Evolutionary conservation across 1,284 basidiomycete species (phyloP).

Genomic region (Melampsora larici-populina): DNA sequence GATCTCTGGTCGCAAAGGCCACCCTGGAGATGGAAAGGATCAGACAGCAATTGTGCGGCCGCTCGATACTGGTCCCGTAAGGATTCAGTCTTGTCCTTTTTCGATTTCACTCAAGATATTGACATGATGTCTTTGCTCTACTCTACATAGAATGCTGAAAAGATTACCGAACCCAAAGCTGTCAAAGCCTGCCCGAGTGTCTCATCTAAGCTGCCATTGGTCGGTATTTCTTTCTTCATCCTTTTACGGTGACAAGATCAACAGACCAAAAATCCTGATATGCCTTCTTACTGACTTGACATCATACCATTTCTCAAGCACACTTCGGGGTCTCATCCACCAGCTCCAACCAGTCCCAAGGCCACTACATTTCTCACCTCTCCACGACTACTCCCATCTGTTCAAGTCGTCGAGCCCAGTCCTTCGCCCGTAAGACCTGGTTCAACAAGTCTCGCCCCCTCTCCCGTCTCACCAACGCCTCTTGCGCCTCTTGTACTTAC

Average conservation of each 20-base stretch:
- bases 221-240: neutral
- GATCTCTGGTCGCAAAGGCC: conserved; percentile 41
- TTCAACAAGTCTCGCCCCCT: neutral
- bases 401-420: conserved; percentile 12
- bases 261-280: neutral
- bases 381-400: neutral
- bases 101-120: neutral
- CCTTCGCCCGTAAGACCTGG: neutral
- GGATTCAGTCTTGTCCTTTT: neutral
- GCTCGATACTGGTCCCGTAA: conserved; percentile 12
- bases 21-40: conserved; percentile 35
- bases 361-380: neutral
- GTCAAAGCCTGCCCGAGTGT: conserved; percentile 19
- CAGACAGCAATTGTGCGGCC: conserved; percentile 27
- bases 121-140: neutral
- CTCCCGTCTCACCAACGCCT: neutral
- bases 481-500: neutral
- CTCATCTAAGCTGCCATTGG: neutral
- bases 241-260: neutral
- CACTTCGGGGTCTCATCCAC: conserved; percentile 3
- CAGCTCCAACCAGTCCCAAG: neutral
- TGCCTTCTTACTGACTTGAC: neutral
- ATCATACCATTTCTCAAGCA: neutral
- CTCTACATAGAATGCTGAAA: neutral
- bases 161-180: conserved; percentile 29